Conservation (phyloP, 2,329 filamentous ascomycete species). For the Talaromyces marneffei region DNA sequence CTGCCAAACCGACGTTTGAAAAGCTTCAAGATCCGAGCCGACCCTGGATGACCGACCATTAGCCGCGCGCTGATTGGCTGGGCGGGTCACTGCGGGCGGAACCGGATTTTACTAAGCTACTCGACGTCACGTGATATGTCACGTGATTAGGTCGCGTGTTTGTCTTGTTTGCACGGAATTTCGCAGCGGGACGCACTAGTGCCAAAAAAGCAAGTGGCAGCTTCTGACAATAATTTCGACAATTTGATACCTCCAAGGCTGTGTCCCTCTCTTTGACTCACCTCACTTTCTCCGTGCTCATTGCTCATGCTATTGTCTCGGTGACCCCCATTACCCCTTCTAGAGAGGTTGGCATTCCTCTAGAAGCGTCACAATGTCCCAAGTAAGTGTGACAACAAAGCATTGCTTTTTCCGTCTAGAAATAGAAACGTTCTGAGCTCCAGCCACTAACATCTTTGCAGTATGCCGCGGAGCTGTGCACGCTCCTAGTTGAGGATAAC, state of each 20-base stretch:
- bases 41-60: constrained; percentile 25
- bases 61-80: constrained; percentile 35
- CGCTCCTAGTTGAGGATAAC: constrained; percentile 78
- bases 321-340: constrained; percentile 66
- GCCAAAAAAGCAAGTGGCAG: constrained; percentile 16
- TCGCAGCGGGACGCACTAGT: constrained; percentile 1
- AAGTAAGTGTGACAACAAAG: constrained; percentile 43
- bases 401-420: not conserved
- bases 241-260: constrained; percentile 1
- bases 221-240: constrained; percentile 19
- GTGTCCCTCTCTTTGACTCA: not conserved
- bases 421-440: constrained; percentile 1
- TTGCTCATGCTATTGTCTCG: constrained; percentile 29
- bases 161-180: not conserved
- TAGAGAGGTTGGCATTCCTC: constrained; percentile 75
- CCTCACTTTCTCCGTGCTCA: not conserved
- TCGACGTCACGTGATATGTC: constrained; percentile 20
- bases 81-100: constrained; percentile 35
- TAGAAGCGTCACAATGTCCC: constrained; percentile 57
- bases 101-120: constrained; percentile 26
- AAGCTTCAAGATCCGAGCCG: constrained; percentile 39
- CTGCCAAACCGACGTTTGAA: constrained; percentile 30
- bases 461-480: constrained; percentile 79
- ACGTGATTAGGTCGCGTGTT: constrained; percentile 20
- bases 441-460: constrained; percentile 28